phyloP scores from a whole-genome alignment of 345 rosid species.

The Ceriops zippeliana region DNA sequence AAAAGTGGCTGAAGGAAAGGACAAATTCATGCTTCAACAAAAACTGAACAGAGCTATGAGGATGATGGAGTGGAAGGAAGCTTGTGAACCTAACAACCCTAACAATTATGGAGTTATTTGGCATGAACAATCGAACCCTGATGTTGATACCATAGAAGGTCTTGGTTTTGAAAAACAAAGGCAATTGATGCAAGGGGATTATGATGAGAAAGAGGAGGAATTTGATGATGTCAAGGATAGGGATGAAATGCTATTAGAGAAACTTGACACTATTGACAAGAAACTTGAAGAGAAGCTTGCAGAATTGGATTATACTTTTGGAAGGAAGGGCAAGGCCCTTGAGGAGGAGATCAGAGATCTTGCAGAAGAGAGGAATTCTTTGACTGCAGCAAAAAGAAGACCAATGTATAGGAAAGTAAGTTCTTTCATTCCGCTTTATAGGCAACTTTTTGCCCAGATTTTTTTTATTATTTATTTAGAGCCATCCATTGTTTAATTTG shows the following conservation, averaged over 20 bases:
- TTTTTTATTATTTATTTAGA: no score
- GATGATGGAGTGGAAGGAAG: conserved; percentile 80
- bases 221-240: conserved; percentile 93
- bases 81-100: conserved; percentile 83
- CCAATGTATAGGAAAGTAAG: conserved; percentile 82
- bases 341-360: conserved; percentile 93
- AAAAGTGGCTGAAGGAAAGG: conserved; percentile 84
- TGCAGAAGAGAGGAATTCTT: conserved; percentile 87
- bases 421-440: conserved; percentile 6
- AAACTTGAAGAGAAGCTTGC: conserved; percentile 80
- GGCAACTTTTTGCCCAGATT: background rate
- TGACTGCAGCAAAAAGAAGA: conserved; percentile 79
- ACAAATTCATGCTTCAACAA: conserved; percentile 79
- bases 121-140: conserved; percentile 38
- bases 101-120: conserved; percentile 66
- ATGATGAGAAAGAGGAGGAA: conserved; percentile 59
- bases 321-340: conserved; percentile 80
- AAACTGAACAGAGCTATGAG: conserved; percentile 85
- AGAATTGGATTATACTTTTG: conserved; percentile 84
- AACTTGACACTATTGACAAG: conserved; percentile 76
- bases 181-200: conserved; percentile 23
- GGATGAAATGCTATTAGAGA: conserved; percentile 67
- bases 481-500: no score
- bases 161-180: conserved; percentile 41
- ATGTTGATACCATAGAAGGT: conserved; percentile 28